Percentiles rank a stretch among this genome's conserved stretches.
Conservation (phyloP, 139 green algal genomes). For the Nannochloris sp. region DNA sequence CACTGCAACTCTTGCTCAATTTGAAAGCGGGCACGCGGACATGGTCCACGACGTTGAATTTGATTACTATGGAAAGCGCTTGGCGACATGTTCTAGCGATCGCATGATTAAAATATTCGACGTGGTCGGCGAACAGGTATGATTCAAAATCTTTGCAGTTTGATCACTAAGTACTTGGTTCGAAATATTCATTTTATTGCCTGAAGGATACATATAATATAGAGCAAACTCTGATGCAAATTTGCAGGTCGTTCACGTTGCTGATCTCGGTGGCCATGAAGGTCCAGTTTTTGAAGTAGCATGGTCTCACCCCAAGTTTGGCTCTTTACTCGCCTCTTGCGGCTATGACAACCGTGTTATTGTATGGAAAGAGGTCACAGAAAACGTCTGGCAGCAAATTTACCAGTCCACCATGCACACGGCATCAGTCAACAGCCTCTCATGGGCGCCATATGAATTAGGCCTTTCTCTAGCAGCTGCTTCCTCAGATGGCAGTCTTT, state of each 20-base stretch:
- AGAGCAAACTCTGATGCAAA: neutral
- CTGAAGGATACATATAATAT: no score
- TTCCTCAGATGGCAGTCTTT: constrained; percentile 85
- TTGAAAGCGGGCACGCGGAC: constrained; percentile 81
- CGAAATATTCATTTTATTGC: neutral
- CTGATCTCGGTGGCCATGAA: constrained; percentile 85
- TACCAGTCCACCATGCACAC: constrained; percentile 48
- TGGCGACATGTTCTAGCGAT: constrained; percentile 91
- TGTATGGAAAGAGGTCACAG: constrained; percentile 81
- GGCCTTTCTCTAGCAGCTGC: constrained; percentile 80
- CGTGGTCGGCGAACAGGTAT: constrained; percentile 30
- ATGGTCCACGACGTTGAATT: constrained; percentile 59
- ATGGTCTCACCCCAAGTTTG: constrained; percentile 96
- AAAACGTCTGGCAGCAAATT: constrained; percentile 67
- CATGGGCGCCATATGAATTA: constrained; percentile 88
- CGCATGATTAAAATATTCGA: constrained; percentile 71
- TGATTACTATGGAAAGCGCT: constrained; percentile 92
- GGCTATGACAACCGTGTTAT: constrained; percentile 90
- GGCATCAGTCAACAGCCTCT: constrained; percentile 86
- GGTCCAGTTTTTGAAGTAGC: constrained; percentile 77
- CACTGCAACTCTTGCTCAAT: constrained; percentile 23
- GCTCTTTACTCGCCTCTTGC: constrained; percentile 81
- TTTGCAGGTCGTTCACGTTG: constrained; percentile 40
- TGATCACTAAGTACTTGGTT: neutral
- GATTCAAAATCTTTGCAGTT: neutral